Percentiles rank a stretch among this genome's conserved stretches.
These are phyloP conservation scores for Rhodomyrtus tomentosa DNA, from an alignment of 345 rosid genomes.

Conservation along the genomic window DNA sequence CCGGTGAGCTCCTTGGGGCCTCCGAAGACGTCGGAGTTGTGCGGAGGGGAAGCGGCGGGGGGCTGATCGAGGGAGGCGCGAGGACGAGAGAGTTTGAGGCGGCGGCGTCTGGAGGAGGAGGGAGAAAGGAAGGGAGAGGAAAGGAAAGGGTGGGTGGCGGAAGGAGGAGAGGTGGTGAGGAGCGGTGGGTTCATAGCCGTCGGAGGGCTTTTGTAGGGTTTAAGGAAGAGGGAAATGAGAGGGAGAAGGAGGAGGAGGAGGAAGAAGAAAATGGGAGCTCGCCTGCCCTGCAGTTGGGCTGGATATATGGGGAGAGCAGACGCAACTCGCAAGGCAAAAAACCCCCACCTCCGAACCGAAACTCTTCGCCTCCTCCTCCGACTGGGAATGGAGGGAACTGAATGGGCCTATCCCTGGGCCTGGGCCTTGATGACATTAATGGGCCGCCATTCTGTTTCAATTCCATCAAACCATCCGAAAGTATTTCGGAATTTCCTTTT, in stretches of 20 bases:
- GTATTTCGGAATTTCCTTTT: background rate
- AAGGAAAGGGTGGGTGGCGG: background rate
- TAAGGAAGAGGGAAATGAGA: background rate
- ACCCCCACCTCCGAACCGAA: background rate
- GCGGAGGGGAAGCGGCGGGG: background rate
- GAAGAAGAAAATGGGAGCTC: background rate
- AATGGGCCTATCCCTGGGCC: background rate
- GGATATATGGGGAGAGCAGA: background rate
- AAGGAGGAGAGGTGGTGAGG: background rate
- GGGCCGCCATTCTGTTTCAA: background rate
- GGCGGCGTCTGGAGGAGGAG: conserved; percentile 25
- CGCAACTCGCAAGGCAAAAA: too few relatives aligned
- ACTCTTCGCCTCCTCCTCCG: background rate
- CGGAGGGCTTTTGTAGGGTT: background rate
- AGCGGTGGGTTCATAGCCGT: background rate
- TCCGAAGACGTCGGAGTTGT: conserved; percentile 32
- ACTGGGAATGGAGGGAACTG: background rate
- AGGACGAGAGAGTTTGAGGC: conserved; percentile 11
- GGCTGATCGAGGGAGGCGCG: conserved; percentile 10
- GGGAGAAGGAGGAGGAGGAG: background rate
- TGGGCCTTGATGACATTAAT: background rate
- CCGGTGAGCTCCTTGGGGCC: conserved; percentile 68
- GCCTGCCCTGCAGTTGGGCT: background rate
- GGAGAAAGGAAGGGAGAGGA: background rate
- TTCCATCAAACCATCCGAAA: background rate